Conservation (phyloP, 768 basidiomycete species). For the Rhizopogon roseolus region DNA sequence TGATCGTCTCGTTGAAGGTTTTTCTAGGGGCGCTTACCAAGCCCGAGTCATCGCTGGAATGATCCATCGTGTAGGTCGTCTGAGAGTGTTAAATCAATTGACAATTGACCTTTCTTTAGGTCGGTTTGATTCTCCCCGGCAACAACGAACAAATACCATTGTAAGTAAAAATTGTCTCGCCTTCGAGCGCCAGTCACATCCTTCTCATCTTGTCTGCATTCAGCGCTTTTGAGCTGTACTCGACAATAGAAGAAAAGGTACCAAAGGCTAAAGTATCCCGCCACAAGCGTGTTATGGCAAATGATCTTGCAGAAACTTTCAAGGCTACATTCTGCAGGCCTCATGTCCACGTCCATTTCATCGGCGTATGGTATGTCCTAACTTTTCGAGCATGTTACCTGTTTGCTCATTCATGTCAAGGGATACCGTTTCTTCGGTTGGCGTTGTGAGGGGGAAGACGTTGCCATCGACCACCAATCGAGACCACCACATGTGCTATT, state of each 20-base stretch:
- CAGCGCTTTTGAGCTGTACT: conserved; percentile 28
- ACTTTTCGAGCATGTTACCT: background rate
- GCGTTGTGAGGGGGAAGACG: conserved; percentile 11
- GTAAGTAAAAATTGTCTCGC: conserved; percentile 10
- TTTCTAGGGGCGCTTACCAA: conserved; percentile 40
- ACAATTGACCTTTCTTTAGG: conserved; percentile 12
- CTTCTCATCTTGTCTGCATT: background rate
- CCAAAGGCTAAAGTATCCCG: background rate
- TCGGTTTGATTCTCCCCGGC: conserved; percentile 27
- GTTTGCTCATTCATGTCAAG: conserved; percentile 7
- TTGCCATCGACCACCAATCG: conserved; percentile 12
- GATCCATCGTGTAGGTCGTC: conserved; percentile 25
- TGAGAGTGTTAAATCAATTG: conserved; percentile 2
- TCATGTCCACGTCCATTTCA: conserved; percentile 25
- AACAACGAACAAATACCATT: conserved; percentile 32
- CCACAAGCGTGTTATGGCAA: background rate
- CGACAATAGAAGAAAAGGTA: conserved; percentile 2
- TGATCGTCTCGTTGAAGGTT: conserved; percentile 20
- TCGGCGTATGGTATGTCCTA: conserved; percentile 27
- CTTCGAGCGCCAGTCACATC: background rate
- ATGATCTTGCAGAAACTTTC: conserved; percentile 17
- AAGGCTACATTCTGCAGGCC: conserved; percentile 22
- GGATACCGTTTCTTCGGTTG: conserved; percentile 33
- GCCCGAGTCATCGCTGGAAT: conserved; percentile 31
- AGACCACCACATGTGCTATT: conserved; percentile 24